Conservation (phyloP, 257 asterid species). For the Avicennia marina region DNA sequence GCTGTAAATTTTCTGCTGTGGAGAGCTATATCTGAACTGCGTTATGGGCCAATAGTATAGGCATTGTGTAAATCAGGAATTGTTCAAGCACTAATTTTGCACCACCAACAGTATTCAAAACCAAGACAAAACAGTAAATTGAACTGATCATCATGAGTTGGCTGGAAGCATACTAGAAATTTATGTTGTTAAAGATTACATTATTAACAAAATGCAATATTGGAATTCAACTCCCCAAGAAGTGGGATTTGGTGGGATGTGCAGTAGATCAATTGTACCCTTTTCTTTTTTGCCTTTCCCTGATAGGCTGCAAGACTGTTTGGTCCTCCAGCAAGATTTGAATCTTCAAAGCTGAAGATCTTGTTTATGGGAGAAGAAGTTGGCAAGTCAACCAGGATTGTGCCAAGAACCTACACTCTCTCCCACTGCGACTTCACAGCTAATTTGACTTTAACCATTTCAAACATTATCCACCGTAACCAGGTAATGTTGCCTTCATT, state of each 20-base stretch:
- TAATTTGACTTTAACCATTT: conserved; percentile 53
- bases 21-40: too few relatives aligned
- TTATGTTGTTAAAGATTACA: too few relatives aligned
- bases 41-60: too few relatives aligned
- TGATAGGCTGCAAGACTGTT: conserved; percentile 72
- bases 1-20: too few relatives aligned
- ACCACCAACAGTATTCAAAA: too few relatives aligned
- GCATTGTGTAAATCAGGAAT: conserved; percentile 10
- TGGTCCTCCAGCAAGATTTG: conserved; percentile 93
- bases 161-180: too few relatives aligned
- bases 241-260: too few relatives aligned
- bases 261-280: neutral
- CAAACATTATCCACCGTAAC: conserved; percentile 60
- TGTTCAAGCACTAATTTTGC: neutral
- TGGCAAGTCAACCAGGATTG: conserved; percentile 31
- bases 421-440: conserved; percentile 94
- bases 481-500: conserved; percentile 37
- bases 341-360: conserved; percentile 80
- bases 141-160: too few relatives aligned
- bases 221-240: too few relatives aligned
- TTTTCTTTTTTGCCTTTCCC: neutral
- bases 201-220: too few relatives aligned
- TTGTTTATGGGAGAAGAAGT: conserved; percentile 53
- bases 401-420: conserved; percentile 83
- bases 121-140: too few relatives aligned